These are phyloP conservation scores for Linderniella brevidens DNA, from an alignment of 257 asterid genomes.

Conservation along the genomic window DNA sequence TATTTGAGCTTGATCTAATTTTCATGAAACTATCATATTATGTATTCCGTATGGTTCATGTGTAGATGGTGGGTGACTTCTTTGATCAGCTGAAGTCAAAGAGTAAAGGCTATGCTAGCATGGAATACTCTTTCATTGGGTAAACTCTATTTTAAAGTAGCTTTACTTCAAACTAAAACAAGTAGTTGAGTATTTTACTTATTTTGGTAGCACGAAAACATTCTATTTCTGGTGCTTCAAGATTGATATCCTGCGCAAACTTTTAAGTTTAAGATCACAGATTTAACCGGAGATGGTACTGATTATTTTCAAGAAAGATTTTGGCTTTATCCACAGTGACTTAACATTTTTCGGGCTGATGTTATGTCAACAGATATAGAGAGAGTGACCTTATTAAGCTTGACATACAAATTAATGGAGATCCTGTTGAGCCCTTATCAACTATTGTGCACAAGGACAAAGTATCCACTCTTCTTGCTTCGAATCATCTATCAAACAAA, in stretches of 20 bases:
- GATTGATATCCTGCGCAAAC: background rate
- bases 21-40: constrained; percentile 6
- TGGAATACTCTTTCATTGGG: constrained; percentile 95
- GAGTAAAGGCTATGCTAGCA: constrained; percentile 99
- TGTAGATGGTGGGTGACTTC: constrained; percentile 99
- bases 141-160: constrained; percentile 12
- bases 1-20: constrained; percentile 9
- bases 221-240: too few species aligned
- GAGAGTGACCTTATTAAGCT: constrained; percentile 89
- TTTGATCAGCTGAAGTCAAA: constrained; percentile 96
- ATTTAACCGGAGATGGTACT: too few species aligned
- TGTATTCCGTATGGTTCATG: constrained; percentile 10
- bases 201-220: too few species aligned
- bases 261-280: background rate
- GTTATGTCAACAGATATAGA: constrained; percentile 40
- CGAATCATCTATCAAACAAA: background rate
- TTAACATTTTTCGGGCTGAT: constrained; percentile 4
- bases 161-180: too few species aligned
- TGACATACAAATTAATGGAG: constrained; percentile 87
- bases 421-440: constrained; percentile 89
- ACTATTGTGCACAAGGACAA: constrained; percentile 96
- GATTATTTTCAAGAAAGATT: background rate
- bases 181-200: too few species aligned
- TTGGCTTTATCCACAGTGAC: constrained; percentile 1
- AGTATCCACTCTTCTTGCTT: constrained; percentile 23